phyloP scores from a whole-genome alignment of 306 rosid species.

The Chamaecrista fasciculata region DNA sequence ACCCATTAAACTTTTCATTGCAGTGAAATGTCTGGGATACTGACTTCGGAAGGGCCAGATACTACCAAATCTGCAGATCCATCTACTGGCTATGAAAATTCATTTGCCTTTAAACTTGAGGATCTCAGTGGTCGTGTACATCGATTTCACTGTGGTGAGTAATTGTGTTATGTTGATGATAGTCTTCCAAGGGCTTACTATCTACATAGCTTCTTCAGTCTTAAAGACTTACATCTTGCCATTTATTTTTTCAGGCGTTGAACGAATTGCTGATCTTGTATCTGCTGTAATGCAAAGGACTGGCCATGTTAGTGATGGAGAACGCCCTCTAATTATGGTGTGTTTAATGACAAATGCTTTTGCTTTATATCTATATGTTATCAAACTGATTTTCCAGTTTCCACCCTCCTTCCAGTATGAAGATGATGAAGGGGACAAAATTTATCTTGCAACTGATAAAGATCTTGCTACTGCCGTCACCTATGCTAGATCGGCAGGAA shows the following conservation, averaged over 20 bases:
- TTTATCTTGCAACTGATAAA: conserved; percentile 63
- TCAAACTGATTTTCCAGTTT: conserved; percentile 8
- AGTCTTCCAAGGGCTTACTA: conserved; percentile 3
- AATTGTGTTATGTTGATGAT: conserved; percentile 11
- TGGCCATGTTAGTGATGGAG: conserved; percentile 34
- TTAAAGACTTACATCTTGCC: conserved; percentile 17
- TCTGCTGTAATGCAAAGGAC: conserved; percentile 68
- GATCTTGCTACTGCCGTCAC: conserved; percentile 76
- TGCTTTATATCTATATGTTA: background rate
- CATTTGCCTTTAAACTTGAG: conserved; percentile 78
- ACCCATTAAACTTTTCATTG: conserved; percentile 27
- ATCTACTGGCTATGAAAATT: conserved; percentile 63
- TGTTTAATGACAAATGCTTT: conserved; percentile 25
- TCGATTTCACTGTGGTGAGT: conserved; percentile 79
- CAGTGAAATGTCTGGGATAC: conserved; percentile 76
- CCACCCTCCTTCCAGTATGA: conserved; percentile 63
- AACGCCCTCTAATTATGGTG: conserved; percentile 72
- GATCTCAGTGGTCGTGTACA: conserved; percentile 78
- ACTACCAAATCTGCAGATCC: conserved; percentile 48
- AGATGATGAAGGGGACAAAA: conserved; percentile 93
- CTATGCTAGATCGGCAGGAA: conserved; percentile 65
- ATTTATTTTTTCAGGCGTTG: conserved; percentile 53
- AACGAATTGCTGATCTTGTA: conserved; percentile 67
- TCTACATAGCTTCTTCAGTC: too few relatives aligned
- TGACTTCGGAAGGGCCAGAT: conserved; percentile 70